A percentile compares a stretch with the other conserved stretches of the same genome.
phyloP scores from a whole-genome alignment of 768 basidiomycete species.

The Lactifluus echinatus region DNA sequence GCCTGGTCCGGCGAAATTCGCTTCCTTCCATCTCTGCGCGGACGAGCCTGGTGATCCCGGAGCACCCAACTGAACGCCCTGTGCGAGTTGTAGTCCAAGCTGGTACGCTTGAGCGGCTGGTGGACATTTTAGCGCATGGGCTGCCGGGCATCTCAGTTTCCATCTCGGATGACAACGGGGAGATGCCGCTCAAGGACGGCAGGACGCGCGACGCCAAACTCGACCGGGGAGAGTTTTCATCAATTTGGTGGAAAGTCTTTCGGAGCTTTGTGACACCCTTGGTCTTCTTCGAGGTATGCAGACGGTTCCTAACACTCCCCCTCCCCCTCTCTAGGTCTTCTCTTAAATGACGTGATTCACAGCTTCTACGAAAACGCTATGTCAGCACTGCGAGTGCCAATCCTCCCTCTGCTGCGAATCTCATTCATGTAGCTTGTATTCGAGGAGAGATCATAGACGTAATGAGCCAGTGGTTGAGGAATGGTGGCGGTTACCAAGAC shows the following conservation, averaged over 20 bases:
- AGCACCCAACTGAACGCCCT: conserved; percentile 60
- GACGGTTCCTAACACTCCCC: neutral
- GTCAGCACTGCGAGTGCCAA: conserved; percentile 40
- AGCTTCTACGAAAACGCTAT: conserved; percentile 75
- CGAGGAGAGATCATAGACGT: conserved; percentile 58
- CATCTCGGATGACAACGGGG: conserved; percentile 80
- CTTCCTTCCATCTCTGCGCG: conserved; percentile 67
- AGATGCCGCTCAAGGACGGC: conserved; percentile 67
- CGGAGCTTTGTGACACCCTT: conserved; percentile 74
- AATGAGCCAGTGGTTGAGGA: conserved; percentile 61
- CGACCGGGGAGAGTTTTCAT: conserved; percentile 64
- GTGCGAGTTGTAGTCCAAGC: conserved; percentile 71
- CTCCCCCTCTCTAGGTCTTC: no score
- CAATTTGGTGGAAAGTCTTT: conserved; percentile 78
- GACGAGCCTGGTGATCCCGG: conserved; percentile 47
- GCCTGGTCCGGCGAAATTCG: conserved; percentile 65
- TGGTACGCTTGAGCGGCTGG: conserved; percentile 65
- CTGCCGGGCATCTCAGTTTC: conserved; percentile 69
- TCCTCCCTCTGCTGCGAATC: conserved; percentile 36
- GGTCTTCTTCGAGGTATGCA: conserved; percentile 74
- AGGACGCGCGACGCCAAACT: conserved; percentile 65
- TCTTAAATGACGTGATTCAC: conserved; percentile 10
- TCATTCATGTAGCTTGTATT: conserved; percentile 40
- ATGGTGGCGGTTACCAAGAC: conserved; percentile 74
- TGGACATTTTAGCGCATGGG: conserved; percentile 70